Conservation (phyloP, 176 grass and related monocot species). For the Musa schizocarpa region DNA sequence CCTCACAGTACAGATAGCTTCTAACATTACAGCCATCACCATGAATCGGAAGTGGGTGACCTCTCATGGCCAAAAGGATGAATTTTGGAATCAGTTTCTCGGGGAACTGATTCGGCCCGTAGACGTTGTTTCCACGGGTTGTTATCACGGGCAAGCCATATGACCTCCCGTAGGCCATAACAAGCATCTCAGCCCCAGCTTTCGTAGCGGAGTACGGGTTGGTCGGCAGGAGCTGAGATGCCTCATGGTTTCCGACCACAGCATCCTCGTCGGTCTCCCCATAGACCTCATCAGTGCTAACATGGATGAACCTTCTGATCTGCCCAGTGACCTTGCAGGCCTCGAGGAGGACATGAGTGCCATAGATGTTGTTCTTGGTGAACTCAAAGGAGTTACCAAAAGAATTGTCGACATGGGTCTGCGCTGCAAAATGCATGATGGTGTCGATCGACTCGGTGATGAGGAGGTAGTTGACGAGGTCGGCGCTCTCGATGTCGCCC, state of each 20-base stretch:
- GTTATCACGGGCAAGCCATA: slow-evolving; percentile 17
- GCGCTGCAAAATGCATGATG: slow-evolving; percentile 18
- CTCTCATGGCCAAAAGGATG: slow-evolving; percentile 21
- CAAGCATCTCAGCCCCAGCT: slow-evolving; percentile 22
- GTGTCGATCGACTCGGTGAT: slow-evolving; percentile 21
- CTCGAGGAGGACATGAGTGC: slow-evolving; percentile 18
- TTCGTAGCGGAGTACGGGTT: slow-evolving; percentile 20
- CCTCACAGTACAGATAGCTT: slow-evolving; percentile 20
- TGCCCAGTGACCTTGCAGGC: slow-evolving; percentile 19
- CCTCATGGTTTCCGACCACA: slow-evolving; percentile 20
- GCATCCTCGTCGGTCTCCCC: slow-evolving; percentile 19
- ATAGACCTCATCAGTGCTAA: slow-evolving; percentile 19
- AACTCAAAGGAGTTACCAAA: slow-evolving; percentile 22
- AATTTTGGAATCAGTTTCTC: slow-evolving; percentile 20
- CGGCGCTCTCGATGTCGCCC: slow-evolving; percentile 12
- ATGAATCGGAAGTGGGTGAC: slow-evolving; percentile 12
- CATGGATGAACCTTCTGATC: slow-evolving; percentile 17
- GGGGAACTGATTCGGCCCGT: slow-evolving; percentile 20
- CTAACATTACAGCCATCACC: slow-evolving; percentile 19
- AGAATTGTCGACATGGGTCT: slow-evolving; percentile 20
- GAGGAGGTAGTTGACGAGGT: slow-evolving; percentile 17
- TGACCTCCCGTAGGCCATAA: slow-evolving; percentile 19
- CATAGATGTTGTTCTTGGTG: slow-evolving; percentile 24
- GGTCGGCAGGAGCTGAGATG: slow-evolving; percentile 13
- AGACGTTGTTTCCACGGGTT: slow-evolving; percentile 19